A percentile compares a stretch with the other conserved stretches of the same genome.
phyloP scores from a whole-genome alignment of 495 filamentous ascomycete species.

The Penicillium flavigenum region DNA sequence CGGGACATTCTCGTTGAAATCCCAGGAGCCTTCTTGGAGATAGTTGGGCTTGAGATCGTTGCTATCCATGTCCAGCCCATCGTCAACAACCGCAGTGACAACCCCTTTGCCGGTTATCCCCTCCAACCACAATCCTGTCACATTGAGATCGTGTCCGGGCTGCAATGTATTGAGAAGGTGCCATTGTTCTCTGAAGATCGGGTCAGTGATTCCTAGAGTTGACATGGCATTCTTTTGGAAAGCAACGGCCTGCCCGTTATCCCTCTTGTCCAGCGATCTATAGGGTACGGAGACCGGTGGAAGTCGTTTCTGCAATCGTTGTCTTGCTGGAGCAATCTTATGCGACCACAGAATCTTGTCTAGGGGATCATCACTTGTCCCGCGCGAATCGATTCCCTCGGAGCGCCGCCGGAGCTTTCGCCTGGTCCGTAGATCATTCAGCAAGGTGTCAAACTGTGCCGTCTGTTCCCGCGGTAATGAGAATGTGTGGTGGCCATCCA shows the following conservation, averaged over 20 bases:
- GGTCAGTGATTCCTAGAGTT: conserved; percentile 73
- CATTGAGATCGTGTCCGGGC: conserved; percentile 88
- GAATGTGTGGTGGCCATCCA: conserved; percentile 83
- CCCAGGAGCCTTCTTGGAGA: conserved; percentile 86
- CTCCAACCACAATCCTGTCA: conserved; percentile 85
- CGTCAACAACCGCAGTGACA: conserved; percentile 91
- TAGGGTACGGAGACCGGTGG: conserved; percentile 44
- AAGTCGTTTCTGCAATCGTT: conserved; percentile 72
- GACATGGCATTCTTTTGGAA: conserved; percentile 60
- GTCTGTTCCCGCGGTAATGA: conserved; percentile 55
- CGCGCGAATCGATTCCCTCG: conserved; percentile 36
- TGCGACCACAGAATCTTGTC: conserved; percentile 76
- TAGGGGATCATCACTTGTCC: conserved; percentile 55
- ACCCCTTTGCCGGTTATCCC: conserved; percentile 90
- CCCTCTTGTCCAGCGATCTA: conserved; percentile 16
- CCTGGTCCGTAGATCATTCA: conserved; percentile 56
- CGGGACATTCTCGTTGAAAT: conserved; percentile 82
- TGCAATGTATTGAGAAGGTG: conserved; percentile 85
- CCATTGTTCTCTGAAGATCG: conserved; percentile 93
- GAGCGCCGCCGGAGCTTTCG: conserved; percentile 57
- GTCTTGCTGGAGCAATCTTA: conserved; percentile 69
- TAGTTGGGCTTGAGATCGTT: conserved; percentile 89
- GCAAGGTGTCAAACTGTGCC: conserved; percentile 59
- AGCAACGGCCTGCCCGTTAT: conserved; percentile 51
- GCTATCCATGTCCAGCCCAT: conserved; percentile 96